Conservation (phyloP, 1,284 basidiomycete species). For the Ustilago cynodontis region DNA sequence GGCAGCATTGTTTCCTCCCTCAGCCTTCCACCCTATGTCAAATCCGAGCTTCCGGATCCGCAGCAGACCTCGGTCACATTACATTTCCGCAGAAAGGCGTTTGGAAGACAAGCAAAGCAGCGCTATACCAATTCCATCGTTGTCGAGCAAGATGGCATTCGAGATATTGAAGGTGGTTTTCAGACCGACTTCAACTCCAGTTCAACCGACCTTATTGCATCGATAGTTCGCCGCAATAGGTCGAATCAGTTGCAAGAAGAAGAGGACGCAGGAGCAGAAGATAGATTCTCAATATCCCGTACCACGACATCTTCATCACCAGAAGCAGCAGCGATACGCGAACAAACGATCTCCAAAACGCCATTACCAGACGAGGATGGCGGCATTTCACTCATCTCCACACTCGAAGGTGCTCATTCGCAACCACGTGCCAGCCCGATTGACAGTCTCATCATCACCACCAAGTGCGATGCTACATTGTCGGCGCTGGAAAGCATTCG, state of each 20-base stretch:
- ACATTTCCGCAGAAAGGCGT: slow-evolving; percentile 49
- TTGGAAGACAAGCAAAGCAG: slow-evolving; percentile 28
- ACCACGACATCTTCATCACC: slow-evolving; percentile 9
- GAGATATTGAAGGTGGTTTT: slow-evolving; percentile 51
- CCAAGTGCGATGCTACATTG: slow-evolving; percentile 81
- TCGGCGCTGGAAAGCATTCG: slow-evolving; percentile 76
- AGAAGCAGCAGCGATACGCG: slow-evolving; percentile 18
- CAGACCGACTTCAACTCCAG: slow-evolving; percentile 50
- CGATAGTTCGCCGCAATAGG: slow-evolving; percentile 23
- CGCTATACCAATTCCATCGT: slow-evolving; percentile 35
- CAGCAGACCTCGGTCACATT: slow-evolving; percentile 51
- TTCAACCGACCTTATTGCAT: slow-evolving; percentile 37
- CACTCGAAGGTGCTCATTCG: slow-evolving; percentile 25
- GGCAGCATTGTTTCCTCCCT: slow-evolving; percentile 46
- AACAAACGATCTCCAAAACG: slow-evolving; percentile 24
- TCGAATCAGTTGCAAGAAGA: slow-evolving; percentile 12
- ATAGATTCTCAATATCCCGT: slow-evolving; percentile 42
- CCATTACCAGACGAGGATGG: slow-evolving; percentile 49
- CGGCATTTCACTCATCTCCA: slow-evolving; percentile 42
- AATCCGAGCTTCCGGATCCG: slow-evolving; percentile 45
- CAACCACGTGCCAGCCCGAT: slow-evolving; percentile 55
- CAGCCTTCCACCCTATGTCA: slow-evolving; percentile 47
- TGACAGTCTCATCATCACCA: slow-evolving; percentile 79
- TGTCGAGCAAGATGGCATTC: slow-evolving; percentile 55
- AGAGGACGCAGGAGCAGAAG: background rate